phyloP scores from a whole-genome alignment of 2,329 filamentous ascomycete genomes.

The Aspergillus tubingensis region DNA sequence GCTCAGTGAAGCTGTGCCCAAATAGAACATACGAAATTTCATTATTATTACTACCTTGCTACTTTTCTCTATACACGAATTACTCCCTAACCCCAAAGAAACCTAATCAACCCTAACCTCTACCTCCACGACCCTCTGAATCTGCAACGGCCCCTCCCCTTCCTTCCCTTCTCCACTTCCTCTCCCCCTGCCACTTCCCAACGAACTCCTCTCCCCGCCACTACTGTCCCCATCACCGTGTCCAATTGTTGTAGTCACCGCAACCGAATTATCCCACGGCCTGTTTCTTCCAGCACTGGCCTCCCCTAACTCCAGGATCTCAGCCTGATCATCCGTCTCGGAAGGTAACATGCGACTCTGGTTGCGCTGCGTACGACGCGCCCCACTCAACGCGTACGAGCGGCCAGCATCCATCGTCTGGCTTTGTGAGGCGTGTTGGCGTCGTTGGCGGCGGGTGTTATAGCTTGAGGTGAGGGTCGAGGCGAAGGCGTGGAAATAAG shows the following conservation, averaged over 20 bases:
- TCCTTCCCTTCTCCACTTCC: background rate
- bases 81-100: too few relatives aligned
- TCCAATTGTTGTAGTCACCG: background rate
- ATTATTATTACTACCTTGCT: too few relatives aligned
- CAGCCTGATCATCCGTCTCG: slow-evolving; percentile 1
- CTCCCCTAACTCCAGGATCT: background rate
- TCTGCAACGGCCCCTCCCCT: background rate
- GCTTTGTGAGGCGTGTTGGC: background rate
- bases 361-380: background rate
- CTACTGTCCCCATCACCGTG: background rate
- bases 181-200: background rate
- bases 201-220: background rate
- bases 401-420: background rate
- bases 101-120: slow-evolving; percentile 3
- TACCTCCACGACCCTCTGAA: slow-evolving; percentile 7
- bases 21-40: too few relatives aligned
- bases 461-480: slow-evolving; percentile 17
- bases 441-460: slow-evolving; percentile 16
- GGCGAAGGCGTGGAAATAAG: slow-evolving; percentile 36
- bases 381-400: background rate
- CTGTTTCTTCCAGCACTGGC: background rate
- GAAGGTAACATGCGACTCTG: slow-evolving; percentile 1
- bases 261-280: background rate
- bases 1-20: too few relatives aligned
- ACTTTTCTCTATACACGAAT: too few relatives aligned